Base-by-base conservation (phyloP, 208 protist genomes). In the Lotmaria passim region DNA sequence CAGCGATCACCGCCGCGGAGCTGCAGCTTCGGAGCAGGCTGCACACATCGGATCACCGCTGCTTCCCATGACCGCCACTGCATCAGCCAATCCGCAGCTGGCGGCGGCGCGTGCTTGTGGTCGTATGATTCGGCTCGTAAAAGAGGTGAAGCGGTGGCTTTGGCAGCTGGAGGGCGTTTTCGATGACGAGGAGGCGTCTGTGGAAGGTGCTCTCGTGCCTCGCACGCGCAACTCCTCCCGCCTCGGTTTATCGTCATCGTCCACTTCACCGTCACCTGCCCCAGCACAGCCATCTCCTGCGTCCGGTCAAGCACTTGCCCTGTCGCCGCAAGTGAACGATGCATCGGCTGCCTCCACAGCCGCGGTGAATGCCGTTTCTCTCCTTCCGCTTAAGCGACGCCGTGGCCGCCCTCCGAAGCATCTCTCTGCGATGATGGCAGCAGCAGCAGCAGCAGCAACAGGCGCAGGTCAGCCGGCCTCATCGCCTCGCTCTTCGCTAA, bases 91-190 rank as follows among this genome's bases (percentile, higher is more conserved):
- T 10, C 8, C 64, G 15, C 56, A 36, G 46, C 19, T 61, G 48
- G 2, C 39, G 1, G 56, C 30, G 19, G 51, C 59, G 12, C 31
- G 51, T n/a, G 2, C 39, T 15, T 68, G 53, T 8, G 64, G 65
- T 8, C 46, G 61, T 10, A 50, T 21, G 43, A 28, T 76, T 10
- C 58, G 63, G 7, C 30, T 74, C 11, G 50, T 76, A 10, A 78
- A 82, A 67, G 47, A 75, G 56, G 53, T 82, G 28, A 82, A 82
- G 71, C 59, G 58, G n/a, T 82, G 77, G 71, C 28, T 82, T 17
- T 78, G 65, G 69, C 70, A 75, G 66, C 56, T 78, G 24, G 60
- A n/a, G n/a, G n/a, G n/a, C n/a, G n/a, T n/a, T n/a, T n/a, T n/a
- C n/a, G n/a, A 57, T 17, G 70, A 73, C 17, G 70, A 33, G 15